Percentiles rank a stretch among this genome's conserved stretches.
These are phyloP conservation scores for Eutypella sp. DNA, from an alignment of 2,329 filamentous ascomycete genomes.

Conservation along the genomic window DNA sequence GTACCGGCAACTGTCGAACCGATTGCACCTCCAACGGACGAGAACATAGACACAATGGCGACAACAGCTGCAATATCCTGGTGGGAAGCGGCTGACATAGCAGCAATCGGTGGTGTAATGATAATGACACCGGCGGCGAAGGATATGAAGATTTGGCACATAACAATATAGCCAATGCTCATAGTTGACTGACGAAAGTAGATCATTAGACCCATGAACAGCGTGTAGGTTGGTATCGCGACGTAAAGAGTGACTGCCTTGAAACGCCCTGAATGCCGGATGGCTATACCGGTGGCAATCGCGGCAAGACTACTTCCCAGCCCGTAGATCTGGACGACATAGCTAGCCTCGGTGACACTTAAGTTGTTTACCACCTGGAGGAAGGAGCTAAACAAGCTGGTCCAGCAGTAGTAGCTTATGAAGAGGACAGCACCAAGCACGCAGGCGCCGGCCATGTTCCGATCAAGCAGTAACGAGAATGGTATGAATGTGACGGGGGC, in stretches of 20 bases:
- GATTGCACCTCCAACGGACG: constrained; percentile 54
- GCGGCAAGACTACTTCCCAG: constrained; percentile 43
- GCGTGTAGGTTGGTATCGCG: constrained; percentile 12
- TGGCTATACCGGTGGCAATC: constrained; percentile 42
- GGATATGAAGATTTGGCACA: constrained; percentile 54
- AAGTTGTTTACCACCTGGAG: constrained; percentile 38
- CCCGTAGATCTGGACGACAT: constrained; percentile 39
- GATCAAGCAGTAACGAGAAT: constrained; percentile 41
- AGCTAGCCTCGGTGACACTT: constrained; percentile 29
- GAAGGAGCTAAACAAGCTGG: constrained; percentile 42
- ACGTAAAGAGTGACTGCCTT: constrained; percentile 44
- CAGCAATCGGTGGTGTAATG: constrained; percentile 53
- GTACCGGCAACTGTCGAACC: constrained; percentile 55
- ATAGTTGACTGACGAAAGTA: constrained; percentile 48
- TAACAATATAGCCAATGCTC: constrained; percentile 48
- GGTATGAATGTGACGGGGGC: constrained; percentile 51
- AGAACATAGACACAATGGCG: constrained; percentile 53
- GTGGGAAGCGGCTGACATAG: constrained; percentile 54
- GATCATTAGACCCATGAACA: constrained; percentile 51
- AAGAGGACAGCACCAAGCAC: constrained; percentile 32
- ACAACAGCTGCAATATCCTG: constrained; percentile 53
- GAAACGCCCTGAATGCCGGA: constrained; percentile 46
- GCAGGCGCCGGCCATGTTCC: constrained; percentile 42
- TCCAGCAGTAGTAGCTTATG: constrained; percentile 39
- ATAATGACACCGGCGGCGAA: constrained; percentile 53